Conservation (phyloP, 495 filamentous ascomycete species). For the Lindgomyces ingoldianus region DNA sequence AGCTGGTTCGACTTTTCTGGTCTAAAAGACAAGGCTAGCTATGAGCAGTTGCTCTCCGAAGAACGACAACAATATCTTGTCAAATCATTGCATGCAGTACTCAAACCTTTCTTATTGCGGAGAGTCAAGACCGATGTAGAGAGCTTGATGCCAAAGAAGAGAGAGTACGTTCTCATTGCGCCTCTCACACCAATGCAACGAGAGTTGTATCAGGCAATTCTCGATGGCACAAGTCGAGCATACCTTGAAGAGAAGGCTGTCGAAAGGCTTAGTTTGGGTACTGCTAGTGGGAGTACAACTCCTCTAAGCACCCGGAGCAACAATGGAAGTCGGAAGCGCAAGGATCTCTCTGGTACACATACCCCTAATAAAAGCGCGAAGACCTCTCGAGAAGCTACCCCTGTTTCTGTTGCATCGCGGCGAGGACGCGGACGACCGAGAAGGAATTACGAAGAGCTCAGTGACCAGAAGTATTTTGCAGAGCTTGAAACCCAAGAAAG, state of each 20-base stretch:
- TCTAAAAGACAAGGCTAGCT: constrained; percentile 70
- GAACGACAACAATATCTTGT: constrained; percentile 81
- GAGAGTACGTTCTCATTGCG: constrained; percentile 92
- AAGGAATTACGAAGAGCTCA: constrained; percentile 70
- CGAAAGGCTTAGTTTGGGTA: constrained; percentile 59
- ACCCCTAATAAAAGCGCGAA: constrained; percentile 70
- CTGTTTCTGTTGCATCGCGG: constrained; percentile 52
- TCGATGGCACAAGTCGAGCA: constrained; percentile 72
- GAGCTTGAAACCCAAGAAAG: constrained; percentile 53
- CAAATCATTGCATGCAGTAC: constrained; percentile 82
- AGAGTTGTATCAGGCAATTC: constrained; percentile 84
- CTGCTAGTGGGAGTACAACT: constrained; percentile 15
- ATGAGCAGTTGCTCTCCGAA: constrained; percentile 70
- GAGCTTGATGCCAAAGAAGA: constrained; percentile 84
- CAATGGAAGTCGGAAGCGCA: constrained; percentile 57
- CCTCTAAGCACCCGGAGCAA: constrained; percentile 34
- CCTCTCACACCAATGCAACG: constrained; percentile 85
- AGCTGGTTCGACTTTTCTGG: constrained; percentile 95
- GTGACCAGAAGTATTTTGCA: constrained; percentile 68
- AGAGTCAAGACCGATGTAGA: constrained; percentile 93
- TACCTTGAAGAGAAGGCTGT: constrained; percentile 84
- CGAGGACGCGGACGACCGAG: constrained; percentile 52
- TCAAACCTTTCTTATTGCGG: constrained; percentile 87
- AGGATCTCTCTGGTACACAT: constrained; percentile 43
- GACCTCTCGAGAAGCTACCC: constrained; percentile 70